Evolutionary conservation across 768 basidiomycete species (phyloP).

Genomic region (Galerina sulciceps): DNA sequence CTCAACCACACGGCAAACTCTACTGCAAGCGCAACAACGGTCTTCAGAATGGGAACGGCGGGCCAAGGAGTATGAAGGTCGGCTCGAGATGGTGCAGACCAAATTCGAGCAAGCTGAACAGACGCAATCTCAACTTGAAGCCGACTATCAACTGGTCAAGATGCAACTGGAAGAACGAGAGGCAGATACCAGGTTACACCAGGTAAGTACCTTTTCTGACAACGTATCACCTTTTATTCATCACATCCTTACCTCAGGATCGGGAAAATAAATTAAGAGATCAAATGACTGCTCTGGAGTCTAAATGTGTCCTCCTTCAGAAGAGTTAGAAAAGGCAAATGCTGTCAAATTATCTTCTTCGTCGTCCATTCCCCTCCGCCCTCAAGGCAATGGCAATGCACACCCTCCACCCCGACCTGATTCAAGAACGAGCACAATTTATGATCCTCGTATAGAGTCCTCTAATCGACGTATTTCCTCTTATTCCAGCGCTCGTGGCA

Average conservation of each 20-base stretch:
- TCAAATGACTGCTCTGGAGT: constrained; percentile 66
- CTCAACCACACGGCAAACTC: constrained; percentile 59
- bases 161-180: constrained; percentile 79
- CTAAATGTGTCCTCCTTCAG: constrained; percentile 60
- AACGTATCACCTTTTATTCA: not conserved
- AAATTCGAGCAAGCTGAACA: constrained; percentile 73
- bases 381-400: constrained; percentile 42
- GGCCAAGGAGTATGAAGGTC: constrained; percentile 69
- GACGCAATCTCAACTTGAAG: constrained; percentile 64
- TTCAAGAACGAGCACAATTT: constrained; percentile 72
- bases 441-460: constrained; percentile 53
- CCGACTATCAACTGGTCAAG: constrained; percentile 69
- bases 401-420: constrained; percentile 67
- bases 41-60: constrained; percentile 83
- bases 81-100: constrained; percentile 61
- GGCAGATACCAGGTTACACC: constrained; percentile 65
- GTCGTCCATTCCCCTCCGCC: constrained; percentile 41
- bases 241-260: constrained; percentile 48
- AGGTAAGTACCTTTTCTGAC: constrained; percentile 47
- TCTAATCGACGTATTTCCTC: constrained; percentile 46
- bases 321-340: constrained; percentile 57
- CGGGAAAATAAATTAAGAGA: constrained; percentile 72
- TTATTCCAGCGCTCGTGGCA: constrained; percentile 23
- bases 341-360: constrained; percentile 30
- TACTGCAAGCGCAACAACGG: constrained; percentile 77